Evolutionary conservation across 805 yeast genomes (phyloP), one percentile per base, ranked within the genome.

Genomic region (Nakazawaea ishiwadae): DNA sequence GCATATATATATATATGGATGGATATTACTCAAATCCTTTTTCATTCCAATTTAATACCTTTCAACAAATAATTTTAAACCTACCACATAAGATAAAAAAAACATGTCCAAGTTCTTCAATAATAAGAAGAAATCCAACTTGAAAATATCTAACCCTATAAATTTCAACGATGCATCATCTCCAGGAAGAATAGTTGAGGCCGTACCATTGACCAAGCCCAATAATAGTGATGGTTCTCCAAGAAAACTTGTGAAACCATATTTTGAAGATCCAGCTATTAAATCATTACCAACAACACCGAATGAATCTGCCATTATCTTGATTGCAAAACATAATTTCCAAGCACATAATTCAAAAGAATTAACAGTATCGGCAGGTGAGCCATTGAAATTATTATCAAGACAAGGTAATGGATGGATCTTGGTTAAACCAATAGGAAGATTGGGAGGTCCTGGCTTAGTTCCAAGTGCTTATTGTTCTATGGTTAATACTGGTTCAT

Each of bases 341-440:
- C 52, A 51, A 8, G 73, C 75, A 2, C 72, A 75, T 51, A 54
- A 58, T 33, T 45, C 51, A 4, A 59, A 62, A 34, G 84, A 78
- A 49, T 54, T 78, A 6, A 49, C 69, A 1, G 62, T 75, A 1
- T 54, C 58, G 2, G 68, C 67, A 30, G 81, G 81, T 10, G 82
- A 75, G 45, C 68, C 75, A 14, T 56, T 78, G 20, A 77, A 73
- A 50, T 54, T 78, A 16, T 46, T 76, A 4, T 71, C 71, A 39
- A 56, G 71, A 31, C 65, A 62, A 31, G 71, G 71, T 1, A 68
- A 71, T 49, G 83, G 81, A 1, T 75, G 81, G 79, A 54, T 77
- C 2, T 53, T 75, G 32, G 83, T 75, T 7, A 75, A 76, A 52
- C 70, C 75, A n/a, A 66, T 77, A 26, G 75, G 73, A 31, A 62